phyloP scores from a whole-genome alignment of 768 basidiomycete genomes.

The Chalciporus chontae region DNA sequence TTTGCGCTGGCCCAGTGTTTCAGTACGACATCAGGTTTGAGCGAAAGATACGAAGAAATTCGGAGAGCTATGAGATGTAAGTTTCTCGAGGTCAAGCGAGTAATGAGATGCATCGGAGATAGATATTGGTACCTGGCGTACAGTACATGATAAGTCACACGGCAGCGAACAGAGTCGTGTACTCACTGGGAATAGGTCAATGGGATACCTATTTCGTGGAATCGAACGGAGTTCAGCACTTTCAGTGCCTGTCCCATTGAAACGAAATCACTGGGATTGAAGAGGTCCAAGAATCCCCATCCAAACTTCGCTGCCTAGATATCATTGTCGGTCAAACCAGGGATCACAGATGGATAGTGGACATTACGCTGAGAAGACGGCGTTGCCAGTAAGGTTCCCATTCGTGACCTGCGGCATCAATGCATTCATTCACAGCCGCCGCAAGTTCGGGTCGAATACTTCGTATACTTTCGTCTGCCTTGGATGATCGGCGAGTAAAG shows the following conservation, averaged over 20 bases:
- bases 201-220: constrained; percentile 90
- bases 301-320: constrained; percentile 94
- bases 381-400: constrained; percentile 91
- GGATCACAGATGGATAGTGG: background rate
- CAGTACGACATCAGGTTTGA: constrained; percentile 84
- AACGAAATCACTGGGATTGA: constrained; percentile 90
- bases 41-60: constrained; percentile 76
- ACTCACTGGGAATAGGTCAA: constrained; percentile 87
- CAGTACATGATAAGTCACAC: constrained; percentile 1
- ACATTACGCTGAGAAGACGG: constrained; percentile 70
- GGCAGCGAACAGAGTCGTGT: background rate
- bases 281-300: constrained; percentile 86
- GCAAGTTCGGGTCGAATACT: constrained; percentile 84
- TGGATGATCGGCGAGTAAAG: constrained; percentile 79
- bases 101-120: constrained; percentile 77
- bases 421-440: constrained; percentile 84
- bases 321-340: background rate
- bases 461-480: constrained; percentile 90
- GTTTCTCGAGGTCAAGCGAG: constrained; percentile 80
- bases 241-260: constrained; percentile 90
- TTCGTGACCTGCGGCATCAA: constrained; percentile 91
- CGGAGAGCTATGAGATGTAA: constrained; percentile 90
- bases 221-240: constrained; percentile 90
- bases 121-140: constrained; percentile 68
- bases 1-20: constrained; percentile 97